These are phyloP conservation scores for Alisma plantagoaquatica DNA, from an alignment of 106 monocot species.

Conservation along the genomic window DNA sequence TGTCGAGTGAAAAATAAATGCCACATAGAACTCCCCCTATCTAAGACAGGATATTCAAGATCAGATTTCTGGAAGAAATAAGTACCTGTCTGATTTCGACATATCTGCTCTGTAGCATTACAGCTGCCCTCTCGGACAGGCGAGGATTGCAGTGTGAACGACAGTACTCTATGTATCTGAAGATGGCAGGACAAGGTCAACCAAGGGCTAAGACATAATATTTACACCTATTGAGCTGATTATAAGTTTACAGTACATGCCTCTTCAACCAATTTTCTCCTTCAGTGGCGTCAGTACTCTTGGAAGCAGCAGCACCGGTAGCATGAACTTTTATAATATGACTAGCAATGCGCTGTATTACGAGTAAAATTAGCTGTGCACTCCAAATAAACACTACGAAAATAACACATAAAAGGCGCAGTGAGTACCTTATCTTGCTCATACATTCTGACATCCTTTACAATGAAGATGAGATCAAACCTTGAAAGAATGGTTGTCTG, in stretches of 20 bases:
- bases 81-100: constrained; percentile 99
- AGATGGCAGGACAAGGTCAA: too few species aligned
- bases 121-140: constrained; percentile 86
- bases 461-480: constrained; percentile 98
- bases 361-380: too few species aligned
- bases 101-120: constrained; percentile 85
- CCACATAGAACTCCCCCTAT: too few species aligned
- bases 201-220: neutral
- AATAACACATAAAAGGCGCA: constrained; percentile 1
- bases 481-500: constrained; percentile 98
- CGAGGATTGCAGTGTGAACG: constrained; percentile 59
- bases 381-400: neutral
- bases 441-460: constrained; percentile 82
- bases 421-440: constrained; percentile 74
- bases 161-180: constrained; percentile 94
- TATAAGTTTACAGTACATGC: too few species aligned
- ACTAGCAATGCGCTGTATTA: constrained; percentile 75
- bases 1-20: too few species aligned
- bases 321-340: constrained; percentile 99
- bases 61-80: too few species aligned
- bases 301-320: constrained; percentile 64
- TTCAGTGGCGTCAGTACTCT: constrained; percentile 44
- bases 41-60: too few species aligned
- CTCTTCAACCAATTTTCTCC: constrained; percentile 96
- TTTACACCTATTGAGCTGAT: too few species aligned